These are phyloP conservation scores for Plantago rigida DNA, from an alignment of 305 asterid species.

Conservation along the genomic window DNA sequence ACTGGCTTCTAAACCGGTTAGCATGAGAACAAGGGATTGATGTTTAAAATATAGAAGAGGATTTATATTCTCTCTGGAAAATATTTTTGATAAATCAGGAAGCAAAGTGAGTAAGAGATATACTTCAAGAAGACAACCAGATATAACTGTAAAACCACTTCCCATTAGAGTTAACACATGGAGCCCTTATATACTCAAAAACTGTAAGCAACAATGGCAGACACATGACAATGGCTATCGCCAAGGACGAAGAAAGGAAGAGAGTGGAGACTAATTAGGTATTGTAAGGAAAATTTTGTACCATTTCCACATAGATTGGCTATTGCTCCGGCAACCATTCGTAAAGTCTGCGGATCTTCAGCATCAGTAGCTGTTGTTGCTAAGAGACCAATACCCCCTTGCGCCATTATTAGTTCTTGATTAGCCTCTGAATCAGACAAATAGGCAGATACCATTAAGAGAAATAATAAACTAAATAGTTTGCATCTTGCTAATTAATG, in stretches of 20 bases:
- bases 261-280: not conserved
- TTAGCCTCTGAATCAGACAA: slow-evolving; percentile 46
- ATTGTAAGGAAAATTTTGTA: slow-evolving; percentile 14
- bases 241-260: not conserved
- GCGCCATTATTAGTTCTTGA: slow-evolving; percentile 78
- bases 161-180: not conserved
- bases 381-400: slow-evolving; percentile 64
- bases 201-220: not conserved
- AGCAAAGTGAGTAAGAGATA: too few species aligned
- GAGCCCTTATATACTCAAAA: too few species aligned
- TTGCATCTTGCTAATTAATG: not conserved
- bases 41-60: too few species aligned
- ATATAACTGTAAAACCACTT: too few species aligned
- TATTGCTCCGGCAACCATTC: slow-evolving; percentile 88
- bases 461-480: not conserved
- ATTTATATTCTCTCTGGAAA: too few species aligned
- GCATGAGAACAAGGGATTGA: too few species aligned
- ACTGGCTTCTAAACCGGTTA: too few species aligned
- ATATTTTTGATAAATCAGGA: too few species aligned
- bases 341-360: slow-evolving; percentile 85
- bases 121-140: too few species aligned
- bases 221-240: slow-evolving; percentile 3
- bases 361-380: slow-evolving; percentile 60
- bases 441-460: not conserved
- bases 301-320: slow-evolving; percentile 94